Percentiles rank a stretch among this genome's conserved stretches.
phyloP scores from a whole-genome alignment of 805 yeast species.

The Cyberlindnera subsufficiens region DNA sequence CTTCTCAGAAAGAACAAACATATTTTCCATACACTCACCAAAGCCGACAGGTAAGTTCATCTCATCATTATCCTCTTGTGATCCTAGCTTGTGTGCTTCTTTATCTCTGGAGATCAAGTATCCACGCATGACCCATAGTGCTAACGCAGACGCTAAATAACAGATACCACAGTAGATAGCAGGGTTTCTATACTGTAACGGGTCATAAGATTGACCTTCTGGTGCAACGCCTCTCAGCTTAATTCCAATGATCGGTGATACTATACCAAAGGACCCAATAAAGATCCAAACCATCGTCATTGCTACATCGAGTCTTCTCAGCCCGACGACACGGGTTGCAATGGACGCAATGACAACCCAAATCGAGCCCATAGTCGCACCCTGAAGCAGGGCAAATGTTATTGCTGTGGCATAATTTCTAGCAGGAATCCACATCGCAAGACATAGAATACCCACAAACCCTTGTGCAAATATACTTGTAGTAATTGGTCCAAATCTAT shows the following conservation, averaged over 20 bases:
- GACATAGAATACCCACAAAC: slow-evolving; percentile 34
- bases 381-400: slow-evolving; percentile 45
- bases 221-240: slow-evolving; percentile 31
- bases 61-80: slow-evolving; percentile 24
- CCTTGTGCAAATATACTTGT: slow-evolving; percentile 34
- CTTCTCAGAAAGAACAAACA: slow-evolving; percentile 8
- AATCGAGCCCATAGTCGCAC: slow-evolving; percentile 55
- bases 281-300: slow-evolving; percentile 49
- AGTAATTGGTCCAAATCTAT: slow-evolving; percentile 48
- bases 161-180: slow-evolving; percentile 53
- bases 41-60: slow-evolving; percentile 15
- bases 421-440: slow-evolving; percentile 54
- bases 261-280: slow-evolving; percentile 43
- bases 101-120: slow-evolving; percentile 48
- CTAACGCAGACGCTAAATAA: slow-evolving; percentile 40
- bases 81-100: slow-evolving; percentile 19
- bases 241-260: slow-evolving; percentile 57
- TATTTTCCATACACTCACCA: neutral
- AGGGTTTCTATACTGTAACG: slow-evolving; percentile 45
- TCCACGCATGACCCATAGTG: slow-evolving; percentile 43
- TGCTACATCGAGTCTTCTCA: slow-evolving; percentile 42
- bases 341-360: slow-evolving; percentile 53
- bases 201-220: slow-evolving; percentile 27
- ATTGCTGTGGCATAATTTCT: slow-evolving; percentile 51
- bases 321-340: slow-evolving; percentile 46